phyloP scores from a whole-genome alignment of 208 protist species.

The Porcisia hertigi region DNA sequence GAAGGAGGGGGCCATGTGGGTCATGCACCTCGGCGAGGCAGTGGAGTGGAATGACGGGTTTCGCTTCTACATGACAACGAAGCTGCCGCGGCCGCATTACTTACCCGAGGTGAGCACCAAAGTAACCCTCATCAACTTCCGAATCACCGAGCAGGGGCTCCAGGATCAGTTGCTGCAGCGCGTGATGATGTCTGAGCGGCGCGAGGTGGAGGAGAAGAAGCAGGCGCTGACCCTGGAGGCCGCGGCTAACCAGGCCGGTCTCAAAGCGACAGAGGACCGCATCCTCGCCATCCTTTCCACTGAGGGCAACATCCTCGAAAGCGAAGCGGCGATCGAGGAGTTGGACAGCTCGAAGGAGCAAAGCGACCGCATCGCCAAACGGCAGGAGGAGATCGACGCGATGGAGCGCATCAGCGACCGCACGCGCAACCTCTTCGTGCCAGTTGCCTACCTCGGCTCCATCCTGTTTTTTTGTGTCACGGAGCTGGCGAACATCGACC shows the following conservation, averaged over 20 bases:
- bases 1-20: slow-evolving; percentile 82
- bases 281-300: slow-evolving; percentile 92
- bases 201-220: slow-evolving; percentile 97
- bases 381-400: slow-evolving; percentile 94
- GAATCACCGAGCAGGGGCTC: slow-evolving; percentile 95
- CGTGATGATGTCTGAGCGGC: slow-evolving; percentile 94
- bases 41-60: slow-evolving; percentile 97
- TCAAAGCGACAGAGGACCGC: slow-evolving; percentile 90
- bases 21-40: slow-evolving; percentile 96
- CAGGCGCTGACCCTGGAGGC: slow-evolving; percentile 92
- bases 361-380: slow-evolving; percentile 94
- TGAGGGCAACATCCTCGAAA: slow-evolving; percentile 94
- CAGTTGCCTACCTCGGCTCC: slow-evolving; percentile 94
- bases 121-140: slow-evolving; percentile 97
- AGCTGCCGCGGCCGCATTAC: slow-evolving; percentile 97
- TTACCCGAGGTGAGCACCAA: slow-evolving; percentile 97
- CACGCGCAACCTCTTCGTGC: slow-evolving; percentile 94
- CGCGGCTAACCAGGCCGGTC: slow-evolving; percentile 85
- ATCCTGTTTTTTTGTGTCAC: slow-evolving; percentile 98
- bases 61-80: slow-evolving; percentile 98
- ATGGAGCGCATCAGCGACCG: slow-evolving; percentile 97
- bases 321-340: slow-evolving; percentile 94
- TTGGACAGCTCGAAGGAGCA: slow-evolving; percentile 95
- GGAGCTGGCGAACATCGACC: slow-evolving; percentile 95
- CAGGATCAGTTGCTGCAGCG: slow-evolving; percentile 96